Base-by-base conservation (phyloP, 345 rosid genomes). In the Salix caprea region DNA sequence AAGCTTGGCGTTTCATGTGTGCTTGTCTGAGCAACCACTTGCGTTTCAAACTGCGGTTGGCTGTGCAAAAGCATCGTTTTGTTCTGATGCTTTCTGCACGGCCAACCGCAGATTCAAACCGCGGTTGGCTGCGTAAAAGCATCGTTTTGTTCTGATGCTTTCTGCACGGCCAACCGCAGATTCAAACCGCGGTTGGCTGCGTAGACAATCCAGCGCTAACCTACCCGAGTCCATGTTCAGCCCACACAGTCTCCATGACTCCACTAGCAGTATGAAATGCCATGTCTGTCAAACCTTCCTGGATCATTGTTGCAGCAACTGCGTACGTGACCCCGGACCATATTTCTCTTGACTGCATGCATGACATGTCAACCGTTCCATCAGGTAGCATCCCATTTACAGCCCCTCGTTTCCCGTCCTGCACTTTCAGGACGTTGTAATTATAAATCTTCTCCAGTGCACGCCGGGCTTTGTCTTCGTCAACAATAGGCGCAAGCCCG, bases 321-420 rank as follows among this genome's bases (percentile, higher is more conserved):
- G 92, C 96, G 67, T 95, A 95, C 5, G 99, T 95, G 71, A 95
- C 98, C 56, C 99, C 99, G 0, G 99, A 77, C 99, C 99, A 93
- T 76, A 93, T 91, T 84, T 95, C 99, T 78, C 98, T 85, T 16
- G 98, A 90, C 76, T 91, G 99, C 94, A 93, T 84, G 0, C 92
- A 81, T 21, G 96, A 82, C 79, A 80, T 82, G 82, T 95, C 99
- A 44, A 95, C 90, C 71, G 69, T 87, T 30, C 98, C 98, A 77
- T 90, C 82, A 0, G 98, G 97, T 23, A 89, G 89, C 99, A 95
- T 95, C 58, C 98, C 99, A n/a, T 95, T 95, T 60, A 93, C 86
- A 6, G 98, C 97, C 65, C 99, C 99, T 26, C 89, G 87, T 76
- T 80, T 93, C 54, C 98, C 99, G 21, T 80, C 91, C 83, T 90